These are phyloP conservation scores for Amorphotheca resinae DNA, from an alignment of 495 filamentous ascomycete genomes.

Conservation along the genomic window DNA sequence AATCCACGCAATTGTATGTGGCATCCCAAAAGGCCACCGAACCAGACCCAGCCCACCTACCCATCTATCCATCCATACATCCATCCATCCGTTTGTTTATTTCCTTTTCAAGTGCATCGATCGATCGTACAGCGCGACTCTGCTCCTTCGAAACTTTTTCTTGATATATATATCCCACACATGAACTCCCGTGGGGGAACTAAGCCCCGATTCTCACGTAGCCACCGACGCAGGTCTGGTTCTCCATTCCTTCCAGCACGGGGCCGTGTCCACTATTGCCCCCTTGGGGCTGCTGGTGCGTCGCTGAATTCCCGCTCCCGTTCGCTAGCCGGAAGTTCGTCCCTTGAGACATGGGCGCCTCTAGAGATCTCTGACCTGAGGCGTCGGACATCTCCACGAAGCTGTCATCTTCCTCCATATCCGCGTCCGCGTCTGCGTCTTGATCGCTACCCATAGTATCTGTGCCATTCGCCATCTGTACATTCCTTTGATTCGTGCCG, in stretches of 20 bases:
- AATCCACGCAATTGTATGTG: too few species aligned
- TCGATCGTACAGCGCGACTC: too few species aligned
- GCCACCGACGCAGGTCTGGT: constrained; percentile 8
- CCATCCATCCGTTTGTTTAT: too few species aligned
- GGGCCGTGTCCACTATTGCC: background rate
- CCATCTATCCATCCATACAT: too few species aligned
- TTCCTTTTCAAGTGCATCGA: too few species aligned
- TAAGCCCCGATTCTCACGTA: constrained; percentile 18
- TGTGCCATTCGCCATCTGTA: constrained; percentile 22
- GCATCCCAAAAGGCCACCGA: too few species aligned
- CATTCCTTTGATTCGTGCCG: constrained; percentile 7
- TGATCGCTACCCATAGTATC: constrained; percentile 26
- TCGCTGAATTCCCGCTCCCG: constrained; percentile 1
- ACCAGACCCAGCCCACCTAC: too few species aligned
- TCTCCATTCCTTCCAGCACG: constrained; percentile 9
- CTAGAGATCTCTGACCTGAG: background rate
- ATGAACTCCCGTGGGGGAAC: too few species aligned
- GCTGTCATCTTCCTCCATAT: constrained; percentile 20
- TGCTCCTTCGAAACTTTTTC: too few species aligned
- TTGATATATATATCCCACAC: too few species aligned
- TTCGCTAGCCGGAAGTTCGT: constrained; percentile 13
- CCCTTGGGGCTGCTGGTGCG: background rate
- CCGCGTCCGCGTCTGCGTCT: constrained; percentile 28
- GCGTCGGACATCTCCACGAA: constrained; percentile 17
- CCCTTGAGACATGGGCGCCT: constrained; percentile 1